Evolutionary conservation across 345 rosid genomes (phyloP).

Genomic region (Populus ilicifolia): DNA sequence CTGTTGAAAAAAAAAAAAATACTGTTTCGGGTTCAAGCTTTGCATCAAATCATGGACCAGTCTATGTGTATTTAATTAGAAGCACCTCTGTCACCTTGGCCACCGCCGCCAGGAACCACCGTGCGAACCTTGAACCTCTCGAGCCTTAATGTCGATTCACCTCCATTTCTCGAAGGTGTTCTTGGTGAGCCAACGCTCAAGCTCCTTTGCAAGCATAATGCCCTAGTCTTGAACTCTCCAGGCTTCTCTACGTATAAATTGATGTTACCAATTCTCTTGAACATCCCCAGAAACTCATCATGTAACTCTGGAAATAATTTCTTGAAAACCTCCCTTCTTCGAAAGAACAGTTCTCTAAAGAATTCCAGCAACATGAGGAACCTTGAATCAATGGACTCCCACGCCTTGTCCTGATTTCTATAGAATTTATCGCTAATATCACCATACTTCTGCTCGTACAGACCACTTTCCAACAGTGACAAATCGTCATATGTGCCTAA

Average conservation of each 20-base stretch:
- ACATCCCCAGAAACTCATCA: slow-evolving; percentile 22
- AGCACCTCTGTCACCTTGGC: not conserved
- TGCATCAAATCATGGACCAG: not conserved
- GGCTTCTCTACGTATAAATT: not conserved
- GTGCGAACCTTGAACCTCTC: slow-evolving; percentile 42
- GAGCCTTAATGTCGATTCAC: slow-evolving; percentile 16
- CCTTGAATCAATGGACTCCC: slow-evolving; percentile 29
- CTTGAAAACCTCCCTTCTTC: slow-evolving; percentile 33
- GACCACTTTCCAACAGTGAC: slow-evolving; percentile 12
- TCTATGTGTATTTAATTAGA: slow-evolving; percentile 3
- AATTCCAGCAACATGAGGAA: slow-evolving; percentile 27
- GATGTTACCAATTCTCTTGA: slow-evolving; percentile 8
- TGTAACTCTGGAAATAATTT: slow-evolving; percentile 29
- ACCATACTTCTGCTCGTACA: not conserved
- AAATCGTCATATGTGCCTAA: not conserved
- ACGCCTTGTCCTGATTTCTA: not conserved
- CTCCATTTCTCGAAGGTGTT: slow-evolving; percentile 11
- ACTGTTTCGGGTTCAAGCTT: not conserved
- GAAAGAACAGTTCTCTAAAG: slow-evolving; percentile 31
- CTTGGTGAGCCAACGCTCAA: slow-evolving; percentile 38
- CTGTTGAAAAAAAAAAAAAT: too few species aligned
- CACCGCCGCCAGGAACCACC: slow-evolving; percentile 15
- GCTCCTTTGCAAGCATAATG: slow-evolving; percentile 29
- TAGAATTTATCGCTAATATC: not conserved
- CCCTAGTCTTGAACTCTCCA: not conserved